A percentile compares a stretch with the other conserved stretches of the same genome.
These are phyloP conservation scores for Pseudodiploospora longispora DNA, from an alignment of 2,329 filamentous ascomycete genomes.

Conservation along the genomic window DNA sequence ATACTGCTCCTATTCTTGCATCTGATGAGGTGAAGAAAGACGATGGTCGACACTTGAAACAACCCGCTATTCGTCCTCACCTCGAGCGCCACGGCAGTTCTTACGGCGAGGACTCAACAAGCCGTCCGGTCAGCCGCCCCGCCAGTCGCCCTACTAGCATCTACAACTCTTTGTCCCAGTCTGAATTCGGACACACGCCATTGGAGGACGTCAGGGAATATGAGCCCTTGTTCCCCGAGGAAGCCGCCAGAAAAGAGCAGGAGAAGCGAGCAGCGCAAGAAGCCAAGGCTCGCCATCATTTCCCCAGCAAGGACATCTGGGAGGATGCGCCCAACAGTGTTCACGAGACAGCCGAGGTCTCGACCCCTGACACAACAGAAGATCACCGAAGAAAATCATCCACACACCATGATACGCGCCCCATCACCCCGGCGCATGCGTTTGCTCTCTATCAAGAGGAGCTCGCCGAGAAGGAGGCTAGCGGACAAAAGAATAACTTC, in stretches of 20 bases:
- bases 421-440: constrained; percentile 51
- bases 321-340: constrained; percentile 88
- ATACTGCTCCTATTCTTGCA: constrained; percentile 75
- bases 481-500: constrained; percentile 20
- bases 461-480: constrained; percentile 49
- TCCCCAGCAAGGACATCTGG: constrained; percentile 95
- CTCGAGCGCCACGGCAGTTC: constrained; percentile 54
- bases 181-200: constrained; percentile 55
- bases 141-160: constrained; percentile 38
- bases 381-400: constrained; percentile 22
- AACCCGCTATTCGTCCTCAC: constrained; percentile 74
- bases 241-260: constrained; percentile 37
- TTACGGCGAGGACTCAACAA: constrained; percentile 50
- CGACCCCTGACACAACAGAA: constrained; percentile 56
- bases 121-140: constrained; percentile 57
- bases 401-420: constrained; percentile 22
- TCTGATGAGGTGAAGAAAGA: constrained; percentile 78
- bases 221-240: constrained; percentile 86
- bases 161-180: constrained; percentile 45
- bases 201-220: constrained; percentile 89
- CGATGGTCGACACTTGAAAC: constrained; percentile 57
- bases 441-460: constrained; percentile 61
- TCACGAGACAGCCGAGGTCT: constrained; percentile 72
- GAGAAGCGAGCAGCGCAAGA: constrained; percentile 33
- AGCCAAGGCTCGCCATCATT: constrained; percentile 56